Evolutionary conservation across 192 early-diverging fungal genomes (phyloP).

Genomic region (Entomortierella lignicola): DNA sequence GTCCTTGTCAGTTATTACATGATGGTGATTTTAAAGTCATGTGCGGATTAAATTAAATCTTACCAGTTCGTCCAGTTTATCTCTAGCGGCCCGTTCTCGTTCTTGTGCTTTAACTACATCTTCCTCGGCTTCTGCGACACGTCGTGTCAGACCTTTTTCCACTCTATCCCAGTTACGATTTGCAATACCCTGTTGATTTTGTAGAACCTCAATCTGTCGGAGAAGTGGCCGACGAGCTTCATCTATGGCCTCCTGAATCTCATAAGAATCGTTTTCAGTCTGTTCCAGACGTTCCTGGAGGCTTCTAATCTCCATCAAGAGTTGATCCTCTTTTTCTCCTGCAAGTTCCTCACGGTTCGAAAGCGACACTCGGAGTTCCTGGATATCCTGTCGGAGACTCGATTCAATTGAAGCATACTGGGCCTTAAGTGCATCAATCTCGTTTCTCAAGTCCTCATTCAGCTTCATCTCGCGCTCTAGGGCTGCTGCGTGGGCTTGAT

Average conservation of each 20-base stretch:
- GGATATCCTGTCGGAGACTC: slow-evolving; percentile 47
- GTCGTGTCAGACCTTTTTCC: slow-evolving; percentile 46
- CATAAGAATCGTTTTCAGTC: slow-evolving; percentile 55
- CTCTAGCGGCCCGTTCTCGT: slow-evolving; percentile 16
- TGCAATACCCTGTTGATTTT: slow-evolving; percentile 54
- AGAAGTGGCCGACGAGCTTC: slow-evolving; percentile 58
- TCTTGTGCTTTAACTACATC: slow-evolving; percentile 33
- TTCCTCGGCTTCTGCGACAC: slow-evolving; percentile 39
- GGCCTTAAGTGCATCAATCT: slow-evolving; percentile 40
- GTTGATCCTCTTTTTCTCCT: slow-evolving; percentile 55
- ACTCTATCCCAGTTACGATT: slow-evolving; percentile 59
- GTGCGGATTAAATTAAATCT: background rate
- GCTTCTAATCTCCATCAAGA: slow-evolving; percentile 50
- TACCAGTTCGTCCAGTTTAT: slow-evolving; percentile 38
- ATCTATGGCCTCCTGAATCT: slow-evolving; percentile 51
- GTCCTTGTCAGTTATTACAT: background rate
- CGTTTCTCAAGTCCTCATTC: slow-evolving; percentile 55
- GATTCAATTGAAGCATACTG: slow-evolving; percentile 37
- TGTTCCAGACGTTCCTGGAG: slow-evolving; percentile 56
- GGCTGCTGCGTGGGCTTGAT: slow-evolving; percentile 53
- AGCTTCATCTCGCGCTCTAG: slow-evolving; percentile 60
- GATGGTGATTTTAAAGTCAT: background rate
- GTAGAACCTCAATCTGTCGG: slow-evolving; percentile 58
- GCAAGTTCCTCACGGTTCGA: slow-evolving; percentile 56
- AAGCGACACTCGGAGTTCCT: slow-evolving; percentile 58